Percentiles rank a stretch among this genome's conserved stretches.
These are phyloP conservation scores for Boletus reticuloceps DNA, from an alignment of 768 basidiomycete species.

Conservation along the genomic window DNA sequence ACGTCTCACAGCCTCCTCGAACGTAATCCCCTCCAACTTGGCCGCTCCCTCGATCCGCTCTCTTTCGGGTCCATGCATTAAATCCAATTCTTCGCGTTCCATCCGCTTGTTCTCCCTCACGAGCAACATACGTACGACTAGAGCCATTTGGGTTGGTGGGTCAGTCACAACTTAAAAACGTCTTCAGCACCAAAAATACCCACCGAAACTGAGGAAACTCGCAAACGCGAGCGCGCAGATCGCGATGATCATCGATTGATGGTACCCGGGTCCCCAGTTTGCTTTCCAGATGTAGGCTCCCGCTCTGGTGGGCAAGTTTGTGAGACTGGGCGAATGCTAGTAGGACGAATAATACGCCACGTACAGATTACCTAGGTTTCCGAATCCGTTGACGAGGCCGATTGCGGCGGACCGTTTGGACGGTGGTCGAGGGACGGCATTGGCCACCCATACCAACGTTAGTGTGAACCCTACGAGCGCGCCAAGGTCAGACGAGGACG, in stretches of 20 bases:
- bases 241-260: constrained; percentile 58
- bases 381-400: not conserved
- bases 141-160: too few species aligned
- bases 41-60: too few species aligned
- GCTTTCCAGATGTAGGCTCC: constrained; percentile 62
- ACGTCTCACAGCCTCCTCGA: not conserved
- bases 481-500: not conserved
- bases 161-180: too few species aligned
- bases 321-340: too few species aligned
- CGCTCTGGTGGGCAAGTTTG: constrained; percentile 35
- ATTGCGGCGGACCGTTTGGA: not conserved
- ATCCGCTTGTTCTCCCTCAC: not conserved
- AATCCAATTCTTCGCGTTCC: not conserved
- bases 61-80: not conserved
- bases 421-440: not conserved
- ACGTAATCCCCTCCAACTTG: not conserved
- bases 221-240: constrained; percentile 30
- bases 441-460: not conserved
- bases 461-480: not conserved
- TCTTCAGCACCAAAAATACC: too few species aligned
- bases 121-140: not conserved
- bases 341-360: not conserved
- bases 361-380: not conserved
- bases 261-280: constrained; percentile 58
- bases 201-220: constrained; percentile 34